Percentiles rank a stretch among this genome's conserved stretches.
Conservation (phyloP, 805 yeast genomes). For the Cephaloascus fragrans region DNA sequence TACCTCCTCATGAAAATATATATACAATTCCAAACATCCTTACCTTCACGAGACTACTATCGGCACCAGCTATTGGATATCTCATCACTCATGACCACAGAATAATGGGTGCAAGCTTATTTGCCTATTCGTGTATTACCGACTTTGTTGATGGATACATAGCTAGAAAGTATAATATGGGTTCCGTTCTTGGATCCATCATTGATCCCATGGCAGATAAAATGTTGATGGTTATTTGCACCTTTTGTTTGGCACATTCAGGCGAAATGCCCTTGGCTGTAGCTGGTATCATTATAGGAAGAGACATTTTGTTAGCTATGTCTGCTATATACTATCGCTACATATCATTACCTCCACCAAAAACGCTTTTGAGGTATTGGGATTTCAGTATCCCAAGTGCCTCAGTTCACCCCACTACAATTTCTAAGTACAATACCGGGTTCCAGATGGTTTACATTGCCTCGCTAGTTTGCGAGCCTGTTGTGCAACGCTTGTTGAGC, state of each 20-base stretch:
- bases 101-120: slow-evolving; percentile 57
- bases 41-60: slow-evolving; percentile 68
- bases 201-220: slow-evolving; percentile 96
- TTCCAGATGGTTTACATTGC: slow-evolving; percentile 89
- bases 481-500: slow-evolving; percentile 23
- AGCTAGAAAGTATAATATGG: slow-evolving; percentile 71
- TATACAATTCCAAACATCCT: slow-evolving; percentile 83
- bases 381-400: slow-evolving; percentile 77
- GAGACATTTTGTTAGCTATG: slow-evolving; percentile 67
- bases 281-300: slow-evolving; percentile 68
- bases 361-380: slow-evolving; percentile 61
- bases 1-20: slow-evolving; percentile 43
- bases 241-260: slow-evolving; percentile 62
- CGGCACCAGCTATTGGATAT: slow-evolving; percentile 83
- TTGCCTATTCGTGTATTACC: slow-evolving; percentile 79
- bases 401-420: slow-evolving; percentile 76
- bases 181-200: slow-evolving; percentile 79
- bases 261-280: slow-evolving; percentile 56
- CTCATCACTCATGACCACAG: slow-evolving; percentile 57
- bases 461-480: slow-evolving; percentile 46
- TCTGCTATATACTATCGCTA: slow-evolving; percentile 69
- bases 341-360: slow-evolving; percentile 65
- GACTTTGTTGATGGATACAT: slow-evolving; percentile 89
- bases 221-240: slow-evolving; percentile 76
- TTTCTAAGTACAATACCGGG: slow-evolving; percentile 84